These are phyloP conservation scores for Aspergillus texensis DNA, from an alignment of 2,329 filamentous ascomycete species.

Conservation along the genomic window DNA sequence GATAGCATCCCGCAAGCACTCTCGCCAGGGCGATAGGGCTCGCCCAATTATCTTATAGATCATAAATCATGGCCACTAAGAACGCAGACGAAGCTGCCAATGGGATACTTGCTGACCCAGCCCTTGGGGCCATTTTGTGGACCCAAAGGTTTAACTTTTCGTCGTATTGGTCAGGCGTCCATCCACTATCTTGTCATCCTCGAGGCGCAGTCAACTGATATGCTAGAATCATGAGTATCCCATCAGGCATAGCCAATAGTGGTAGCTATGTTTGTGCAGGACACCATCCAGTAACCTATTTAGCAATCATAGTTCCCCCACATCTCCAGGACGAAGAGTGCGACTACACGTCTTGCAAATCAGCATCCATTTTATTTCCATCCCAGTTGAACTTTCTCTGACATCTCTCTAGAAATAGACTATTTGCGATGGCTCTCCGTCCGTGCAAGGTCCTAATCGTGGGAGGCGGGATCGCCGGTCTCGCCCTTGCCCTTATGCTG, in stretches of 20 bases:
- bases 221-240: background rate
- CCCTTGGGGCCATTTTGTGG: background rate
- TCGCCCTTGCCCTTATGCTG: conserved; percentile 51
- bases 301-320: background rate
- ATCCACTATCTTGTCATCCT: background rate
- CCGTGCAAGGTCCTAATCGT: conserved; percentile 46
- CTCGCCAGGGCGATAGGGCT: background rate
- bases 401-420: background rate
- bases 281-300: background rate
- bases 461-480: conserved; percentile 53
- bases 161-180: background rate
- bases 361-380: background rate
- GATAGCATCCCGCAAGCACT: background rate
- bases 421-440: background rate
- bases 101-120: background rate
- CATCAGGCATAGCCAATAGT: background rate
- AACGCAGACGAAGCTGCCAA: background rate
- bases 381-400: too few species aligned
- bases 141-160: background rate
- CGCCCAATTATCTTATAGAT: background rate
- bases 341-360: too few species aligned
- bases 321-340: too few species aligned
- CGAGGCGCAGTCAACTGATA: too few species aligned
- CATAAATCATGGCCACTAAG: background rate
- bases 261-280: background rate